Evolutionary conservation across 768 basidiomycete genomes (phyloP).

Genomic region (Nidularia pulvinata): DNA sequence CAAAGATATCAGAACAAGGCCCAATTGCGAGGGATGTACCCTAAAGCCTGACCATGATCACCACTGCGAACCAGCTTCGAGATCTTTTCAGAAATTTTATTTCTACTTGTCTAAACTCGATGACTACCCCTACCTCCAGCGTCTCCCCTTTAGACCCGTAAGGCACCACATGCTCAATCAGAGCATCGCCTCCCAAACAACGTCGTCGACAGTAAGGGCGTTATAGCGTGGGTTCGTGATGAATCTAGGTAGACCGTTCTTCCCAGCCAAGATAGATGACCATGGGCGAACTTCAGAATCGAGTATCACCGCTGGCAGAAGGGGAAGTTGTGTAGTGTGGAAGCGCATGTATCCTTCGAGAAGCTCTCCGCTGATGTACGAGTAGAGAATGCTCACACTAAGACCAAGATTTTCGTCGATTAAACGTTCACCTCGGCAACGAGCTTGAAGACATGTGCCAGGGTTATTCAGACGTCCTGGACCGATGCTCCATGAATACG

Average conservation of each 20-base stretch:
- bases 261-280: slow-evolving; percentile 52
- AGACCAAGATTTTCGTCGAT: slow-evolving; percentile 49
- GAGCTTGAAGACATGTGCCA: slow-evolving; percentile 26
- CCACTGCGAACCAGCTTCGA: slow-evolving; percentile 19
- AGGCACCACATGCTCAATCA: slow-evolving; percentile 31
- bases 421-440: slow-evolving; percentile 51
- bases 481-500: too few species aligned
- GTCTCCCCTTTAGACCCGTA: slow-evolving; percentile 15
- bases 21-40: slow-evolving; percentile 32
- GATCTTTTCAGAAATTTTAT: slow-evolving; percentile 59
- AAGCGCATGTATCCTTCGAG: slow-evolving; percentile 48
- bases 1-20: slow-evolving; percentile 40
- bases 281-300: slow-evolving; percentile 54
- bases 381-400: slow-evolving; percentile 27
- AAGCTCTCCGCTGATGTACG: slow-evolving; percentile 41
- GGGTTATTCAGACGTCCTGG: too few species aligned
- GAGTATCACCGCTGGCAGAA: slow-evolving; percentile 54
- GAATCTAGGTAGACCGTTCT: slow-evolving; percentile 45
- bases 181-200: slow-evolving; percentile 58
- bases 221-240: slow-evolving; percentile 30
- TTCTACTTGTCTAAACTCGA: slow-evolving; percentile 56
- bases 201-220: slow-evolving; percentile 34
- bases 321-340: slow-evolving; percentile 45
- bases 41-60: slow-evolving; percentile 52
- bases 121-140: slow-evolving; percentile 56